These are phyloP conservation scores for Wickerhamomyces ciferrii DNA, from an alignment of 805 yeast genomes.

Conservation along the genomic window DNA sequence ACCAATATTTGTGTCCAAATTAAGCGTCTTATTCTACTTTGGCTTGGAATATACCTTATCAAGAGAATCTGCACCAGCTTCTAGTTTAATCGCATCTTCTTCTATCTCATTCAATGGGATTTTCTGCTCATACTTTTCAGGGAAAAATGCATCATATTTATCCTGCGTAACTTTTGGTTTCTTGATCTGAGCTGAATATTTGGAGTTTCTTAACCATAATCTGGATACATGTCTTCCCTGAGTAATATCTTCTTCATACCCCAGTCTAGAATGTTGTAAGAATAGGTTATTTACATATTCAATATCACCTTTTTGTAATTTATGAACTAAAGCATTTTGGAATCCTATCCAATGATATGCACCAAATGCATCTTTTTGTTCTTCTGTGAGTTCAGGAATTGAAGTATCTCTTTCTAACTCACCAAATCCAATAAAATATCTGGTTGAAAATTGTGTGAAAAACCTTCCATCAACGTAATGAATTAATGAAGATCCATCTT, in stretches of 20 bases:
- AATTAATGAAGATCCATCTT: background rate
- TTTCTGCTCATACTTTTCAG: no score
- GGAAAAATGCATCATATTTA: no score
- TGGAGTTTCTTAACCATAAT: constrained; percentile 2
- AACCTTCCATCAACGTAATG: no score
- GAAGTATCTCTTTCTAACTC: background rate
- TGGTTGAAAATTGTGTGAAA: no score
- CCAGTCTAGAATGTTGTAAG: constrained; percentile 2
- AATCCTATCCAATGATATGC: constrained; percentile 3
- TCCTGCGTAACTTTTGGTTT: no score
- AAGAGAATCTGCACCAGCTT: no score
- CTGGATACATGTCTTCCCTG: constrained; percentile 3
- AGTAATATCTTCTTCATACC: background rate
- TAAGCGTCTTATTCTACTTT: no score
- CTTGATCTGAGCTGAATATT: background rate
- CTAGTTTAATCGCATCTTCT: background rate
- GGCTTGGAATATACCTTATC: no score
- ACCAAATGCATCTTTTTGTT: constrained; percentile 1
- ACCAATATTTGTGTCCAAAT: no score
- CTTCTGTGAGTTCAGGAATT: background rate
- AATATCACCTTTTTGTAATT: constrained; percentile 3
- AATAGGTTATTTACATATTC: constrained; percentile 3
- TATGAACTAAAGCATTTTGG: constrained; percentile 1
- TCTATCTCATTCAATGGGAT: no score
- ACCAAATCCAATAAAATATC: no score